Base-by-base conservation (phyloP, 768 basidiomycete genomes). In the Leccinum incarnatum region DNA sequence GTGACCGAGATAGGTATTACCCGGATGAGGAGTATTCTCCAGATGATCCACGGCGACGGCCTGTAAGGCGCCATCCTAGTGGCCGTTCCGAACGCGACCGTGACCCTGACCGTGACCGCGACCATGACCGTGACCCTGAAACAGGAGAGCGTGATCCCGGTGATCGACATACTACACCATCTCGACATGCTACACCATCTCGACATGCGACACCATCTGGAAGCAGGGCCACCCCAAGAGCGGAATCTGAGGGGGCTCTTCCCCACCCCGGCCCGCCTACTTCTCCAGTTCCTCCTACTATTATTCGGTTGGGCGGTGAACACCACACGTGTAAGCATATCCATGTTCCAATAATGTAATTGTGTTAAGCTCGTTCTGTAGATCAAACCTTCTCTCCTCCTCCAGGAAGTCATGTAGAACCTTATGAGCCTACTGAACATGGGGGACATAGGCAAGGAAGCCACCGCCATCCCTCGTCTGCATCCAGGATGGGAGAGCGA, bases 251-350 rank as follows among this genome's bases (percentile, higher is more conserved):
- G 12, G 21, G 36, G 17, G 23, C 51, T 29, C 46, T 14, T 49
- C 53, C 61, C 8, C 57, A 53, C 17, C 51, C 32, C 36, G n/a
- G 19, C 7, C 61, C 62, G 5, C 57, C 62, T 34, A 54, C 50
- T 29, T 71, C 72, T 23, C 71, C 70, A 15, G 42, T 49, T 9
- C 65, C 62, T 11, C 72, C 72, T 21, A 73, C 72, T 9, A 66
- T 73, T 27, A 73, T 73, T 21, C 68, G 69, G 55, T 37, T 72
- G 36, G 71, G 65, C 15, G 60, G 64, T 12, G 68, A 60, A 8
- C 47, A 30, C 47, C 60, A 25, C 23, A 47, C 58, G 47, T 60
- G 71, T 72, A 61, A 2, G 69, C 60, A 3, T 37, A 5, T 46
- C 10, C 25, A 4, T 23, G 51, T 54, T 53, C 15, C 6, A 27